Base-by-base conservation (phyloP, 2,329 filamentous ascomycete genomes). In the Dactylonectria macrodidyma region DNA sequence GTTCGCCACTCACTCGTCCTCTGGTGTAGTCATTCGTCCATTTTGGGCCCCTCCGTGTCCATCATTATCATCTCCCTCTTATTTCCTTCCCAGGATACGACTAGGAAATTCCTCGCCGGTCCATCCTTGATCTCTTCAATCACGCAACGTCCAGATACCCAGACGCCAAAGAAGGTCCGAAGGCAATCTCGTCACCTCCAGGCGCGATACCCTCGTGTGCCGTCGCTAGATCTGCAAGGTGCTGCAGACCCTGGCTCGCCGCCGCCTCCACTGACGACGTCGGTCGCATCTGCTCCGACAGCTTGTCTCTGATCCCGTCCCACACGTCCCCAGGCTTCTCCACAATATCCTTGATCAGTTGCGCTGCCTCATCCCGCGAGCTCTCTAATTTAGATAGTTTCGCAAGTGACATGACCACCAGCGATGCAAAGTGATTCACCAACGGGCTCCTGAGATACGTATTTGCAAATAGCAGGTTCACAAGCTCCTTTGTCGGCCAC, bases 351-450 rank as follows among this genome's bases (percentile, higher is more conserved):
- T 84, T 86, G 26, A 92, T 83, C 8, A 89, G 82, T 64, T 83
- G 81, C 14, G 83, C 83, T 1, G 90, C 90, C 70, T 91, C 89
- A 5, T 89, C 87, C 51, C 84, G 85, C 3, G 87, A 89, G 67
- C 82, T 83, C 9, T 89, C 86, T 9, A 87, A 80, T 72, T 87
- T 88, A 36, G 81, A 81, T 38, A 93, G 83, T 70, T 91, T 88
- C 55, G 89, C 80, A 4, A 94, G 81, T n/a, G 88, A 87, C 74
- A 92, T 82, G 11, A 87, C 83, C 1, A 87, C 85, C 10, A 93
- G 83, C 12, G 85, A 86, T 61, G 87, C 86, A 71, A 92, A 91
- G 75, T 94, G 90, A 75, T 93, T 90, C 62, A 89, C 90, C 51
- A 94, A 81, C 0, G 92, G 91, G 60, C 86, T 91, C 52, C 88